Evolutionary conservation across 2,329 filamentous ascomycete species (phyloP).

Genomic region (Aureobasidium sp.): DNA sequence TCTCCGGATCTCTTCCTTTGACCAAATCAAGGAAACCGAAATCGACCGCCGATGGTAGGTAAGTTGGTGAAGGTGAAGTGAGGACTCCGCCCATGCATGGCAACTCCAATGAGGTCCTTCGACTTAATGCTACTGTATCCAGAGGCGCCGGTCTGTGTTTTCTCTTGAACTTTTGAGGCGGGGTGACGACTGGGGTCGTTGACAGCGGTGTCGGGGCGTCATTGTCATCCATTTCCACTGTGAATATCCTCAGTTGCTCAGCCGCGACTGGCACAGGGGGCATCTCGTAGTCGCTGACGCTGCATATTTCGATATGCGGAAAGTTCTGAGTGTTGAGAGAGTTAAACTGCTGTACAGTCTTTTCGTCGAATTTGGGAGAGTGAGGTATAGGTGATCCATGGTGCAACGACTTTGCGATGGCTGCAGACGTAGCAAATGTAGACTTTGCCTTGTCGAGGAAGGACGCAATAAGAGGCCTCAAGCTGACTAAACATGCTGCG

Average conservation of each 20-base stretch:
- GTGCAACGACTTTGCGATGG: neutral
- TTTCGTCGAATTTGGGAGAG: neutral
- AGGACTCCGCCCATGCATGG: neutral
- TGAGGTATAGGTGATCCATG: neutral
- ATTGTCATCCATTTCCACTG: neutral
- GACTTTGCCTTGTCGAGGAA: slow-evolving; percentile 26
- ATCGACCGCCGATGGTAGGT: neutral
- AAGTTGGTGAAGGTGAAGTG: neutral
- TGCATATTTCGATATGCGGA: neutral
- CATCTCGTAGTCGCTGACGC: neutral
- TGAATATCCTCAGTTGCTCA: neutral
- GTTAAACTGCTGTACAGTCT: neutral
- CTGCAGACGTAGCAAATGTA: neutral
- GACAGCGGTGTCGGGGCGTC: neutral
- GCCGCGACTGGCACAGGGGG: neutral
- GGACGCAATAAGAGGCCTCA: slow-evolving; percentile 33
- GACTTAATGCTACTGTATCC: neutral
- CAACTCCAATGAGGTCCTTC: neutral
- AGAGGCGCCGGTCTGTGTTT: slow-evolving; percentile 6
- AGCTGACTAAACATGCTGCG: slow-evolving; percentile 35
- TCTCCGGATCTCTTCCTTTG: neutral
- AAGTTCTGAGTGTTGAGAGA: slow-evolving; percentile 2
- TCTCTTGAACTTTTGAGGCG: neutral
- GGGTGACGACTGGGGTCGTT: neutral
- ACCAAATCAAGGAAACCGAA: neutral